Evolutionary conservation across 768 basidiomycete genomes (phyloP).

Genomic region (Auricularia sp.): DNA sequence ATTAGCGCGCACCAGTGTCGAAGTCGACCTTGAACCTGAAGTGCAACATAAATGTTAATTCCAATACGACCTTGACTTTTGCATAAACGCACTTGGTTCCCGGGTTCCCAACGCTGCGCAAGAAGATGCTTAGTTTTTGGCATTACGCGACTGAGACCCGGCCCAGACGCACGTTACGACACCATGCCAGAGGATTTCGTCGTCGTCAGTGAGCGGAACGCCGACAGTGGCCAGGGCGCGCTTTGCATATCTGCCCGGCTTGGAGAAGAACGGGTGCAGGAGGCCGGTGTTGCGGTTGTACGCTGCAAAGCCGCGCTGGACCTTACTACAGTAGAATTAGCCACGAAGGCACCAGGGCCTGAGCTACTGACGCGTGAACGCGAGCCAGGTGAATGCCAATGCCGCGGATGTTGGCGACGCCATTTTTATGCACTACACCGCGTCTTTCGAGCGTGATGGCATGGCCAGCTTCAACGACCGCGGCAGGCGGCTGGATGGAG

Average conservation of each 20-base stretch:
- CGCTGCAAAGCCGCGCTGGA: neutral
- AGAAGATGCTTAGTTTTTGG: neutral
- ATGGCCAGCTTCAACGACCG: neutral
- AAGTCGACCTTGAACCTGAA: neutral
- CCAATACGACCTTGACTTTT: neutral
- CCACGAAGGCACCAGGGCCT: neutral
- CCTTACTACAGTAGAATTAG: neutral
- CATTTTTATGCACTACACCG: neutral
- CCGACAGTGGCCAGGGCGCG: neutral
- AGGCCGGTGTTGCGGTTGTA: neutral
- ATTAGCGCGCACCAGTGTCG: neutral
- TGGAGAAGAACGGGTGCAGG: neutral
- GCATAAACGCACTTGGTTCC: neutral
- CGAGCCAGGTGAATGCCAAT: neutral
- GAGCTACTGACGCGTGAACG: neutral
- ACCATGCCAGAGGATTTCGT: neutral
- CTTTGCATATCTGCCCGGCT: neutral
- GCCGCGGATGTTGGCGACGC: neutral
- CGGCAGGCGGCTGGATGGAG: neutral
- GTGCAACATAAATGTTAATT: neutral
- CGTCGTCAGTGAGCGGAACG: neutral
- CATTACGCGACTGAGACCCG: neutral
- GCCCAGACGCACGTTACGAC: neutral
- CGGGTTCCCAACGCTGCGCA: neutral
- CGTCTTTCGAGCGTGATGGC: neutral